phyloP scores from a whole-genome alignment of 345 rosid species.

The Brassica napus region DNA sequence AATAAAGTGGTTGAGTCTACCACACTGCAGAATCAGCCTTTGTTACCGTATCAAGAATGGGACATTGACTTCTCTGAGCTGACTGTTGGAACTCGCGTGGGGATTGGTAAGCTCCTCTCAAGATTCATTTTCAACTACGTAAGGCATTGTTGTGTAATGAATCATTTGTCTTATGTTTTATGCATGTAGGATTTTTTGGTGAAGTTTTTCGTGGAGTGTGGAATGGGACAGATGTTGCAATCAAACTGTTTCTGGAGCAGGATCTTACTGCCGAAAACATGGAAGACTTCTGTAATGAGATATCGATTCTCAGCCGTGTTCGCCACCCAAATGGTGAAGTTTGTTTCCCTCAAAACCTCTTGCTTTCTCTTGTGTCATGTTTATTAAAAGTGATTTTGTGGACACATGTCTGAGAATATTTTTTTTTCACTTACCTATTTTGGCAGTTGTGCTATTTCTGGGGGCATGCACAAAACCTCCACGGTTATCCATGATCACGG shows the following conservation, averaged over 20 bases:
- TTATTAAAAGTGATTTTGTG: not conserved
- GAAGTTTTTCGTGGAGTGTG: constrained; percentile 97
- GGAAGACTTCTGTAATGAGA: constrained; percentile 99
- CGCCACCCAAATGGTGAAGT: constrained; percentile 94
- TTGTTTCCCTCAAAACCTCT: not conserved
- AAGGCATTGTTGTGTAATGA: not conserved
- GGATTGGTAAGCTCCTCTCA: constrained; percentile 68
- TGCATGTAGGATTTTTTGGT: constrained; percentile 78
- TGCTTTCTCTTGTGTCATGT: not conserved
- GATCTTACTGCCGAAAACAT: constrained; percentile 97
- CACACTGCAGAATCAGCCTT: constrained; percentile 64
- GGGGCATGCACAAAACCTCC: constrained; percentile 99
- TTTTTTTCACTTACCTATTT: constrained; percentile 23
- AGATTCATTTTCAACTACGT: not conserved
- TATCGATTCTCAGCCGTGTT: constrained; percentile 95
- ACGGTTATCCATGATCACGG: constrained; percentile 91
- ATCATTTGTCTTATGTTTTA: not conserved
- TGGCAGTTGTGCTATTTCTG: constrained; percentile 87
- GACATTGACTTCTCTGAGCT: constrained; percentile 92
- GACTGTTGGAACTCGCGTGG: constrained; percentile 95
- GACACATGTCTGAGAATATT: constrained; percentile 9
- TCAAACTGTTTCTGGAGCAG: constrained; percentile 95
- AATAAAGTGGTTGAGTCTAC: constrained; percentile 87
- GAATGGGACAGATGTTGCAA: constrained; percentile 99
- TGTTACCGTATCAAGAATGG: constrained; percentile 87